Conservation (phyloP, 257 asterid species). For the Fraxinus americana region DNA sequence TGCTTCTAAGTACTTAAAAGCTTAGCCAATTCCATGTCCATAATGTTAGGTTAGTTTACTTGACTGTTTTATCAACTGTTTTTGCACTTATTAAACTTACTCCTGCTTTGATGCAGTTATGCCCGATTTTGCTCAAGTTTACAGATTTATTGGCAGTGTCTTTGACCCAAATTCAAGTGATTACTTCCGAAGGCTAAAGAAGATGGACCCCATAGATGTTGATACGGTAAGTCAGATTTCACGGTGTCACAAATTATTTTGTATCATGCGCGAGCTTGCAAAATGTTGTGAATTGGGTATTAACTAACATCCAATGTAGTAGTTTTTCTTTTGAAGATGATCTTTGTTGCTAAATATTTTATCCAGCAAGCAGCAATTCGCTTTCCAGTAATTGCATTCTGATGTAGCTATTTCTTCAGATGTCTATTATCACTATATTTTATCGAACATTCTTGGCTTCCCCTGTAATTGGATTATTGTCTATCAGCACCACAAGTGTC, state of each 20-base stretch:
- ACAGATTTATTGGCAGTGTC: slow-evolving; percentile 58
- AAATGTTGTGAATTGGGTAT: background rate
- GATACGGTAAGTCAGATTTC: slow-evolving; percentile 65
- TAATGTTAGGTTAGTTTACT: background rate
- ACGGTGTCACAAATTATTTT: background rate
- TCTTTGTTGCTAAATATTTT: background rate
- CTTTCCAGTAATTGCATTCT: too few species aligned
- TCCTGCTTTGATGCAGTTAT: slow-evolving; percentile 39
- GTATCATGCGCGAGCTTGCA: background rate
- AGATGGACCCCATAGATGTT: slow-evolving; percentile 69
- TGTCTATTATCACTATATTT: too few species aligned
- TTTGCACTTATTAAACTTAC: background rate
- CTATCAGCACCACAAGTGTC: too few species aligned
- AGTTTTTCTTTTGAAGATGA: background rate
- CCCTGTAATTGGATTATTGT: too few species aligned
- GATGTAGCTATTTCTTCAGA: too few species aligned
- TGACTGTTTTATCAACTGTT: background rate
- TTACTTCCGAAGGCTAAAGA: slow-evolving; percentile 60
- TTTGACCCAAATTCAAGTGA: slow-evolving; percentile 58
- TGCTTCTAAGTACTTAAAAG: too few species aligned
- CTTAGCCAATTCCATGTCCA: too few species aligned
- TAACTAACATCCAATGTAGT: background rate
- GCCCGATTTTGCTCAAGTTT: slow-evolving; percentile 85
- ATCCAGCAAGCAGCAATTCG: too few species aligned
- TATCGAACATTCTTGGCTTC: too few species aligned